Evolutionary conservation across 106 monocot species (phyloP).

Genomic region (Cymbidium sinense): DNA sequence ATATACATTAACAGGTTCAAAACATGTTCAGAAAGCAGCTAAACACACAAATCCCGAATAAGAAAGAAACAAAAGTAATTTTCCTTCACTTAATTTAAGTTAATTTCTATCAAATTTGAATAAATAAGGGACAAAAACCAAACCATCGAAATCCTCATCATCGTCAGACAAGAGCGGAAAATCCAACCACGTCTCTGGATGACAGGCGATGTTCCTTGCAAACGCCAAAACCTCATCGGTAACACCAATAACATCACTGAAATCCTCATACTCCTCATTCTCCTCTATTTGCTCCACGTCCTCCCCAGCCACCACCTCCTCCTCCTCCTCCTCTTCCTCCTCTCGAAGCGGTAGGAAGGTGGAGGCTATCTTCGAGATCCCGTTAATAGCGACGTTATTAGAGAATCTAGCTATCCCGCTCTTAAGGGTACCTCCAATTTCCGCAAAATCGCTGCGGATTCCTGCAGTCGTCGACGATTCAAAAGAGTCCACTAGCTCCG

Average conservation of each 20-base stretch:
- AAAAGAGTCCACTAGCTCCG: neutral
- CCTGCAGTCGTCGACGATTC: conserved; percentile 32
- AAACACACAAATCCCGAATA: neutral
- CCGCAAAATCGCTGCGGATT: conserved; percentile 68
- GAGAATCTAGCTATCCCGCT: conserved; percentile 72
- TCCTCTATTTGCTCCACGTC: conserved; percentile 20
- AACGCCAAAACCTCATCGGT: conserved; percentile 92
- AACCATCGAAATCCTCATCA: conserved; percentile 71
- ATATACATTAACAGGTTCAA: conserved; percentile 1
- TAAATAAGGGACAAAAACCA: conserved; percentile 4
- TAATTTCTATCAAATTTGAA: conserved; percentile 4
- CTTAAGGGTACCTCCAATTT: conserved; percentile 73
- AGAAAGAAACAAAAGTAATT: neutral
- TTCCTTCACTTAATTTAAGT: neutral
- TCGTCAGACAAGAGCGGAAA: conserved; percentile 78
- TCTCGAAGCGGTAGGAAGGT: conserved; percentile 50
- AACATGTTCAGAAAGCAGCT: neutral
- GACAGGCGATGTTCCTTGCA: conserved; percentile 89
- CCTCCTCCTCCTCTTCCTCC: conserved; percentile 45
- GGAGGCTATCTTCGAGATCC: conserved; percentile 79
- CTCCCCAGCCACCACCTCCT: conserved; percentile 17
- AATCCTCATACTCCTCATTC: conserved; percentile 11
- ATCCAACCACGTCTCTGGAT: conserved; percentile 97
- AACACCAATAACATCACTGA: conserved; percentile 49
- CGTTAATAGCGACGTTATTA: conserved; percentile 46